Evolutionary conservation across 1,284 basidiomycete species (phyloP).

Genomic region (Ganoderma sinense): DNA sequence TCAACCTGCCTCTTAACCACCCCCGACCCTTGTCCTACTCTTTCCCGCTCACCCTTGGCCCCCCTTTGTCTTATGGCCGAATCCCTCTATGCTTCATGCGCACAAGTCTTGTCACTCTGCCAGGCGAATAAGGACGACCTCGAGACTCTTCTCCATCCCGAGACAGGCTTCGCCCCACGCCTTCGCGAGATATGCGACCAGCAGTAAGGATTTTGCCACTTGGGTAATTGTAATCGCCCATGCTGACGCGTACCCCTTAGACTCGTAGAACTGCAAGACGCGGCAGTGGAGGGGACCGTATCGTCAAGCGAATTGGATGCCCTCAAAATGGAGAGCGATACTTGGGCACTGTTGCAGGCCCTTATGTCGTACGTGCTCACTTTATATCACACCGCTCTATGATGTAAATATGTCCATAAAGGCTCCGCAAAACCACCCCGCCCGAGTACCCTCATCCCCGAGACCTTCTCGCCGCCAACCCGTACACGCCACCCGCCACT

Average conservation of each 20-base stretch:
- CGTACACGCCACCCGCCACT: slow-evolving; percentile 78
- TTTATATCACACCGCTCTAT: neutral
- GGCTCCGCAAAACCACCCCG: slow-evolving; percentile 68
- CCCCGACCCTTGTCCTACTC: neutral
- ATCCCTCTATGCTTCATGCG: slow-evolving; percentile 63
- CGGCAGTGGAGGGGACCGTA: slow-evolving; percentile 43
- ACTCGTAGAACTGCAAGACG: slow-evolving; percentile 58
- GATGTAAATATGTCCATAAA: slow-evolving; percentile 35
- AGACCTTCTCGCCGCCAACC: slow-evolving; percentile 68
- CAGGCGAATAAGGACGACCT: slow-evolving; percentile 69
- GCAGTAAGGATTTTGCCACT: slow-evolving; percentile 53
- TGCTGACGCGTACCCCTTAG: slow-evolving; percentile 40
- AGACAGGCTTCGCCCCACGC: slow-evolving; percentile 73
- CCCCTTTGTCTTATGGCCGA: slow-evolving; percentile 37
- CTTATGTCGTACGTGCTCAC: slow-evolving; percentile 64
- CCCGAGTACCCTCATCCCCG: slow-evolving; percentile 54
- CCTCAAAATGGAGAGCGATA: slow-evolving; percentile 78
- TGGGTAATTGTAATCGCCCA: neutral
- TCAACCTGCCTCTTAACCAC: neutral
- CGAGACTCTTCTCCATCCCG: slow-evolving; percentile 64
- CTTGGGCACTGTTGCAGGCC: slow-evolving; percentile 82
- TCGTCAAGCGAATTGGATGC: slow-evolving; percentile 63
- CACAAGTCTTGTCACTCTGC: slow-evolving; percentile 67
- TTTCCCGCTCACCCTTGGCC: neutral
- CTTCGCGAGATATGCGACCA: slow-evolving; percentile 69